Conservation (phyloP, 345 rosid genomes). For the Sonneratia caseolaris region DNA sequence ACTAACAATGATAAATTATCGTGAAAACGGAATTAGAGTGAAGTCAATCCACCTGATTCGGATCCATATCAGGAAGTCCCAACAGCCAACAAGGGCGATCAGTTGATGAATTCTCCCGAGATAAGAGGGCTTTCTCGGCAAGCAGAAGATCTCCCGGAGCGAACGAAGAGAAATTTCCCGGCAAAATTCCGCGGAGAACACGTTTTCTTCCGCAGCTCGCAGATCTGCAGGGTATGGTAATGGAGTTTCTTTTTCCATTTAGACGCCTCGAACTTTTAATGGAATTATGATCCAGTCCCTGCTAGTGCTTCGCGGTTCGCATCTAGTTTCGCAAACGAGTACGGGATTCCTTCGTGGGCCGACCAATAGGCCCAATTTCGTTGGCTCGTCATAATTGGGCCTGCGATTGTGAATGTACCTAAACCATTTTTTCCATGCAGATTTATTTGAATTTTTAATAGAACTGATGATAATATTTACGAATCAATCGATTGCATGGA, state of each 20-base stretch:
- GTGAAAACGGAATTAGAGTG: not conserved
- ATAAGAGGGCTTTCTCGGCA: not conserved
- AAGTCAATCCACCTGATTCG: slow-evolving; percentile 27
- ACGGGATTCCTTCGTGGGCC: not conserved
- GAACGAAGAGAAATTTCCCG: not conserved
- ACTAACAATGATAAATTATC: not conserved
- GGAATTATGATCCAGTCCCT: not conserved
- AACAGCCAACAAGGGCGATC: not conserved
- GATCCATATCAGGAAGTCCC: slow-evolving; percentile 22
- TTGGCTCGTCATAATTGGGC: not conserved
- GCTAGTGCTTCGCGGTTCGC: not conserved
- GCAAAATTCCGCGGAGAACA: not conserved
- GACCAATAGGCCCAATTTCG: not conserved
- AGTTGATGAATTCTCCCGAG: not conserved
- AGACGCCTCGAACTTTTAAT: not conserved
- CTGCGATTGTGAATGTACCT: no score
- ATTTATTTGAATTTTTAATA: no score
- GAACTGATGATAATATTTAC: no score
- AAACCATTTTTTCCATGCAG: no score
- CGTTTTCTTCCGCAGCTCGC: not conserved
- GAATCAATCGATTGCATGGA: no score
- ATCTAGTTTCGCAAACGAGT: not conserved
- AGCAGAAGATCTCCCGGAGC: not conserved
- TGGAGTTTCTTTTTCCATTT: not conserved
- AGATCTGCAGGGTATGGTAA: not conserved